phyloP scores from a whole-genome alignment of 345 rosid genomes.

The Cardamine occulta region DNA sequence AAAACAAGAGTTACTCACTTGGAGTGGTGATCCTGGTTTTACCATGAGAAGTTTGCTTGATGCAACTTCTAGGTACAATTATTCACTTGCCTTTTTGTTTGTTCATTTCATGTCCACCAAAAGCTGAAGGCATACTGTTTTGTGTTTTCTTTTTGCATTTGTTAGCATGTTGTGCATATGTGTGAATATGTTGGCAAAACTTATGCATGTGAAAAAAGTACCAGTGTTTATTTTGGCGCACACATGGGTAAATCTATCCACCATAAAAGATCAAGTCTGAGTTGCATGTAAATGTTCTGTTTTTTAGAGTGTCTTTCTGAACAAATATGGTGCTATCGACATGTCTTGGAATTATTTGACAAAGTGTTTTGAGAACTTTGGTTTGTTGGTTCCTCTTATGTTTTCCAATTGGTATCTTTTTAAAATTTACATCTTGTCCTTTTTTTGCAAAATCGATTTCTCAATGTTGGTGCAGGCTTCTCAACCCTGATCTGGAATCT shows the following conservation, averaged over 20 bases:
- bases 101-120: slow-evolving; percentile 25
- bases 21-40: slow-evolving; percentile 79
- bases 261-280: slow-evolving; percentile 6
- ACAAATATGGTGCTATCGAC: slow-evolving; percentile 10
- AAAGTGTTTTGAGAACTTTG: slow-evolving; percentile 24
- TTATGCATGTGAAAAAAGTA: slow-evolving; percentile 14
- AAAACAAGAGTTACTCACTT: slow-evolving; percentile 70
- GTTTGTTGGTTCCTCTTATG: slow-evolving; percentile 23
- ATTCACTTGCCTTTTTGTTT: slow-evolving; percentile 24
- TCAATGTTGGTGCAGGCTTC: slow-evolving; percentile 66
- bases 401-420: slow-evolving; percentile 12
- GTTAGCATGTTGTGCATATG: slow-evolving; percentile 23
- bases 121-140: slow-evolving; percentile 16
- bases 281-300: slow-evolving; percentile 15
- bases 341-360: slow-evolving; percentile 17
- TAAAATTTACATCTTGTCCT: slow-evolving; percentile 13
- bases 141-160: slow-evolving; percentile 26
- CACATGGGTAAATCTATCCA: slow-evolving; percentile 12
- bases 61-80: slow-evolving; percentile 77
- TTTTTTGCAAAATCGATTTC: slow-evolving; percentile 15
- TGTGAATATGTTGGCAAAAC: slow-evolving; percentile 14
- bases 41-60: slow-evolving; percentile 92
- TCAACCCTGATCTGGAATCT: slow-evolving; percentile 82
- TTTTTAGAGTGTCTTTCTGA: neutral
- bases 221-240: slow-evolving; percentile 2